Evolutionary conservation across 805 yeast species (phyloP).

Genomic region (Candida andamanensis): DNA sequence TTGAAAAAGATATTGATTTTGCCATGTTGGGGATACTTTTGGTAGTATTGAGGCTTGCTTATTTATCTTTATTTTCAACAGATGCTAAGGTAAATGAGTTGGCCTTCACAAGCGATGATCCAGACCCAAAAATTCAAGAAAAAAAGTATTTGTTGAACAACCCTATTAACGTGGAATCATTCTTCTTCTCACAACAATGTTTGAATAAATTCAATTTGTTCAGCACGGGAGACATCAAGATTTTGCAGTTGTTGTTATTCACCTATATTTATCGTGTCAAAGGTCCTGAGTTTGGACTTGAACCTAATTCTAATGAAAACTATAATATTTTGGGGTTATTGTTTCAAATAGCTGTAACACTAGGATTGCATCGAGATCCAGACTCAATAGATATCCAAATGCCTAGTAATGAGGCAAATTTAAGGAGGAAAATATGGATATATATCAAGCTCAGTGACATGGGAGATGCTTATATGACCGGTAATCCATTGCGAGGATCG

Average conservation of each 20-base stretch:
- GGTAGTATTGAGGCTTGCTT: constrained; percentile 26
- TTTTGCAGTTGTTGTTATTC: constrained; percentile 26
- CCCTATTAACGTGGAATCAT: constrained; percentile 23
- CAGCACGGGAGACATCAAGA: constrained; percentile 29
- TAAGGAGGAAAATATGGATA: constrained; percentile 34
- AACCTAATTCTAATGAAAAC: background rate
- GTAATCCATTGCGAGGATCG: constrained; percentile 27
- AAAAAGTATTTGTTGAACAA: constrained; percentile 21
- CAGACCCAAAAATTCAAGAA: constrained; percentile 18
- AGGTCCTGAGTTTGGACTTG: constrained; percentile 8
- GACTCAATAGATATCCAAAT: no score
- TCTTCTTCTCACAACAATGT: constrained; percentile 15
- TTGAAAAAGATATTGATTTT: constrained; percentile 26
- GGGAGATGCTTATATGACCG: constrained; percentile 20
- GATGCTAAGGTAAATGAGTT: constrained; percentile 20
- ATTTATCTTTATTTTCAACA: constrained; percentile 31
- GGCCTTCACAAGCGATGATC: constrained; percentile 17
- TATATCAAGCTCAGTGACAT: no score
- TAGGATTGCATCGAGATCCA: background rate
- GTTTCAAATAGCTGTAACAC: background rate
- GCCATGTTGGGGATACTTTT: constrained; percentile 27
- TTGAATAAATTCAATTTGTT: constrained; percentile 25
- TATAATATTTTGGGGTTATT: background rate
- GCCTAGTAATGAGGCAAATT: constrained; percentile 8
- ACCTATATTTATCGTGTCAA: constrained; percentile 1